Evolutionary conservation across 805 yeast genomes (phyloP).

Genomic region (Wickerhamiella occidentalis): DNA sequence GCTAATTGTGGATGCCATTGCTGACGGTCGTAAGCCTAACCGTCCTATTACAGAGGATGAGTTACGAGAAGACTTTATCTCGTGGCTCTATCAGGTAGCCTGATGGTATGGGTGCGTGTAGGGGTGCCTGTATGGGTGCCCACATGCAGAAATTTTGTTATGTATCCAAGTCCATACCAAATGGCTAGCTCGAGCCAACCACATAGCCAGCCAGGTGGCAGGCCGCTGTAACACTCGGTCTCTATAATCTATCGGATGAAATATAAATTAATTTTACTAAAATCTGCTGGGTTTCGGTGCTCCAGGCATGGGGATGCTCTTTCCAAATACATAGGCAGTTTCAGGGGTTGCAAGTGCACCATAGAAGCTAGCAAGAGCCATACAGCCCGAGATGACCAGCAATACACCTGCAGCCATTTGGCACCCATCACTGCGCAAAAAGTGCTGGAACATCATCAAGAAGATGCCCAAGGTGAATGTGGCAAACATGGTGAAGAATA

Average conservation of each 20-base stretch:
- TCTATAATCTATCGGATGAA: too few species aligned
- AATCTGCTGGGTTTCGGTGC: not conserved
- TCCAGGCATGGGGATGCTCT: constrained; percentile 40
- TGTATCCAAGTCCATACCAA: too few species aligned
- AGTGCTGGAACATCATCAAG: constrained; percentile 40
- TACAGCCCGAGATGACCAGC: constrained; percentile 43
- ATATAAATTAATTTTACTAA: not conserved
- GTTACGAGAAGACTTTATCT: constrained; percentile 8
- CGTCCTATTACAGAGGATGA: constrained; percentile 7
- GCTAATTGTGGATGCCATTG: constrained; percentile 13
- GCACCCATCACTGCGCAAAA: constrained; percentile 30
- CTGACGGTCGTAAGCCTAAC: constrained; percentile 10
- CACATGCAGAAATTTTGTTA: too few species aligned
- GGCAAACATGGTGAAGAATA: constrained; percentile 46
- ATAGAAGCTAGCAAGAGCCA: constrained; percentile 53
- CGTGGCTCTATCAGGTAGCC: constrained; percentile 7
- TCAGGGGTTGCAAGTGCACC: constrained; percentile 48
- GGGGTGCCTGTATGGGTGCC: too few species aligned
- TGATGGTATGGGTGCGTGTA: too few species aligned
- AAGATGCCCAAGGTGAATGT: constrained; percentile 43
- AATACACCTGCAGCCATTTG: constrained; percentile 50
- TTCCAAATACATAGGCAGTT: constrained; percentile 45
- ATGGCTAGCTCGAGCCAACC: too few species aligned
- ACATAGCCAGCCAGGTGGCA: too few species aligned
- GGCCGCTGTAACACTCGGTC: too few species aligned